Evolutionary conservation across 1,139 yeast genomes (phyloP), one percentile per base, ranked within the genome.

Genomic region (Zygoascus sp.): DNA sequence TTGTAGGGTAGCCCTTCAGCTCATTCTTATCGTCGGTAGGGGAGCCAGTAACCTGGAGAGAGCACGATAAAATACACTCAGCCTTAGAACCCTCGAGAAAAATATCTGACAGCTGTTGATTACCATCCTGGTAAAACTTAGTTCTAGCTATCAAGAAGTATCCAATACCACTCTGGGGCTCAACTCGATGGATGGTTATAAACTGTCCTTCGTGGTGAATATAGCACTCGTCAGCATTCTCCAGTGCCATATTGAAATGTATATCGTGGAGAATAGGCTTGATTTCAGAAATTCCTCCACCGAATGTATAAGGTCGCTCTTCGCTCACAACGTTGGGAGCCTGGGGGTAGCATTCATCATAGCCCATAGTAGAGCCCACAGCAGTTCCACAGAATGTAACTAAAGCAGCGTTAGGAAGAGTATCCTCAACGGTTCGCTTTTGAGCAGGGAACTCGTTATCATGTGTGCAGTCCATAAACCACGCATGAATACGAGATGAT

Each of bases 381-480:
- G 97, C 96, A 46, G 95, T 86, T 0, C 95, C 82, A 57, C 97
- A 90, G 65, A 92, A 79, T 0, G 97, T 82, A 3, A 92, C 97
- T 47, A 92, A 72, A 0, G 97, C 98, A 2, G 97, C 97, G 56
- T 84, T 92, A 11, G 97, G 95, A 43, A 92, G 72, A 0, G 97
- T 89, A 61, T 92, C 98, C 63, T 90, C 96, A 1, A 88, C 83
- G 0, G 96, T 89, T 62, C 97, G 78, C 67, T 85, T 88, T 58
- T 90, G 95, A 37, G 75, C 76, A 2, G 97, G 96, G 32, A 81
- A 83, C 65, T 88, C 94, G 61, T 92, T 92, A 65, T 92, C 98
- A 65, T 92, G 98, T 2, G 97, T 90, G 60, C 97, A 90, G 64
- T 92, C 98, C 97, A 92, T 90, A 59, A 92, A 85, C 58, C 92